Evolutionary conservation across 2,329 filamentous ascomycete genomes (phyloP), one percentile per base, ranked within the genome.

Genomic region (Aspergillus awamori): DNA sequence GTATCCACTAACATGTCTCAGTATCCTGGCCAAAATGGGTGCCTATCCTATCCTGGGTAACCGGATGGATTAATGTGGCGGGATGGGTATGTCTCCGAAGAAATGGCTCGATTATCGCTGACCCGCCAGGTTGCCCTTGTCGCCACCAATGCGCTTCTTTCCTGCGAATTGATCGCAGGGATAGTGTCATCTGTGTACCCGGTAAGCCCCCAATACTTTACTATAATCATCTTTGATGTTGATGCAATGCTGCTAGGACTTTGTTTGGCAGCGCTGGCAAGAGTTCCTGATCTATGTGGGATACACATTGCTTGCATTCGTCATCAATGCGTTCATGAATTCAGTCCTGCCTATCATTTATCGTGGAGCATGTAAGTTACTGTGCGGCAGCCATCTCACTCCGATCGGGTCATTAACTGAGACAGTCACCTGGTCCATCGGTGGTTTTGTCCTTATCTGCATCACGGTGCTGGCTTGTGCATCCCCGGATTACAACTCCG

Each of bases 211-310:
- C 11, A 13, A 5, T 22, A 4, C 6, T 38, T 24, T 11, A 3
- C 15, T 15, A 3, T 20, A 15, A 15, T 7, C n/a, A 1, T 20
- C 6, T 11, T 11, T 28, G 45, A 17, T 43, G 15, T 24, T 56
- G 20, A 53, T 22, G 8, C 11, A 11, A 24, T 36, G 33, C 33
- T 13, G 13, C 45, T 36, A 75, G 73, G 63, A 30, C 60, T 91
- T 89, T 70, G 78, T 81, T 20, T 61, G 83, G 2, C 75, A 87
- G 67, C 69, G 84, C 2, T 91, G 88, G 87, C 88, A 92, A 66
- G 86, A 90, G 66, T 91, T 91, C 72, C 79, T 91, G 8, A 88
- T 92, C 52, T 91, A 91, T 72, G 82, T 89, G 47, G 87, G 76
- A 5, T 86, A 87, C 70, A 87, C 84, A 0, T 59, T 86, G 8